phyloP scores from a whole-genome alignment of 2,329 filamentous ascomycete genomes.

The Phyllosticta citriasiana region DNA sequence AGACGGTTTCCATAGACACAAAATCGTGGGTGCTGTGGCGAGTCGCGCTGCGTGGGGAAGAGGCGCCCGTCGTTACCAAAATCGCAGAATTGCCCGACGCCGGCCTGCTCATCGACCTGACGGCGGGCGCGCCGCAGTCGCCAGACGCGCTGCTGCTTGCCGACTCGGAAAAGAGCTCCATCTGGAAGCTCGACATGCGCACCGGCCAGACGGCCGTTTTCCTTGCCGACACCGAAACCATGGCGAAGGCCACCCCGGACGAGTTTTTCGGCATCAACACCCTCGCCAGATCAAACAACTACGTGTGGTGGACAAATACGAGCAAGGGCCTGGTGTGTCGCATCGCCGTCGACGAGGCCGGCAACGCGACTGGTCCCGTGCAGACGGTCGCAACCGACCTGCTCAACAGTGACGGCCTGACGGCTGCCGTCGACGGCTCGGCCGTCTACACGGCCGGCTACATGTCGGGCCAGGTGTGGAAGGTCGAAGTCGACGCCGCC shows the following conservation, averaged over 20 bases:
- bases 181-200: slow-evolving; percentile 3
- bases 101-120: slow-evolving; percentile 5
- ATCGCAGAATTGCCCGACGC: slow-evolving; percentile 6
- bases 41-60: not conserved
- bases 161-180: slow-evolving; percentile 9
- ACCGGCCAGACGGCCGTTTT: slow-evolving; percentile 2
- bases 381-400: slow-evolving; percentile 5
- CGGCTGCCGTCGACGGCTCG: not conserved
- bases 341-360: not conserved
- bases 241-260: slow-evolving; percentile 1
- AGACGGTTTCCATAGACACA: not conserved
- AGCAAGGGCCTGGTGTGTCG: slow-evolving; percentile 8
- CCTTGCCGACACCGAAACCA: slow-evolving; percentile 4
- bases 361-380: not conserved
- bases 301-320: slow-evolving; percentile 9
- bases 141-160: slow-evolving; percentile 1
- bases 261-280: slow-evolving; percentile 11
- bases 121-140: not conserved
- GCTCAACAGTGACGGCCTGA: slow-evolving; percentile 7
- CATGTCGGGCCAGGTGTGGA: slow-evolving; percentile 7
- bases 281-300: slow-evolving; percentile 2
- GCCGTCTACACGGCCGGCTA: slow-evolving; percentile 3
- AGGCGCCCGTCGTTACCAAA: not conserved
- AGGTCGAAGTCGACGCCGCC: not conserved
- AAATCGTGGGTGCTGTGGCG: slow-evolving; percentile 3